phyloP scores from a whole-genome alignment of 2,329 filamentous ascomycete species.

The Knufia fluminis region DNA sequence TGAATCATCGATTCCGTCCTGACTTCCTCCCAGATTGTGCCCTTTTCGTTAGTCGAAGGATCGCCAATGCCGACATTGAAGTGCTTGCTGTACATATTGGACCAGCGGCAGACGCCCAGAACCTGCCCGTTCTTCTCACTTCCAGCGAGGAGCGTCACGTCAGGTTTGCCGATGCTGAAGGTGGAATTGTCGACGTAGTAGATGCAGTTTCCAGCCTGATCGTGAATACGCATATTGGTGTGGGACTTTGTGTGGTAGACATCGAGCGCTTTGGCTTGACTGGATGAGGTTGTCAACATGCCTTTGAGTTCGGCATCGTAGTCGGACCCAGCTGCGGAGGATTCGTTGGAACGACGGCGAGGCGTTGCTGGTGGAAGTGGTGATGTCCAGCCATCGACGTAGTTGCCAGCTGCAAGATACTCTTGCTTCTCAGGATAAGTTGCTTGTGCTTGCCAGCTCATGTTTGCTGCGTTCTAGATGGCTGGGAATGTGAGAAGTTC shows the following conservation, averaged over 20 bases:
- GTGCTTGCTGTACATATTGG: constrained; percentile 4
- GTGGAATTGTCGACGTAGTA: constrained; percentile 10
- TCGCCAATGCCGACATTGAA: constrained; percentile 4
- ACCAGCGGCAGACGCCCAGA: not conserved
- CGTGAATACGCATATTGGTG: constrained; percentile 6
- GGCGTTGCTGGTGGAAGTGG: no score
- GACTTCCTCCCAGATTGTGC: constrained; percentile 20
- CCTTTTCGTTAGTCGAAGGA: constrained; percentile 3
- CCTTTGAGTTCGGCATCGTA: constrained; percentile 1
- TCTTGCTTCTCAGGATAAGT: no score
- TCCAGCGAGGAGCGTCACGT: constrained; percentile 4
- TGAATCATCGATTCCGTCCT: constrained; percentile 6
- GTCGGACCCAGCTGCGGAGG: not conserved
- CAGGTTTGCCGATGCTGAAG: constrained; percentile 6
- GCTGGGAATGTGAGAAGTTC: no score
- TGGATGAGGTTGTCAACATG: not conserved
- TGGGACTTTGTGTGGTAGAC: constrained; percentile 10
- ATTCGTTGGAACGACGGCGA: constrained; percentile 2
- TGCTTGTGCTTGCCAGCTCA: no score
- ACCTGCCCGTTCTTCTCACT: constrained; percentile 8
- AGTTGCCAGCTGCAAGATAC: no score
- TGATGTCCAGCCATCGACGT: no score
- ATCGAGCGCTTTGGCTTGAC: not conserved
- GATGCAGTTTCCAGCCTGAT: not conserved
- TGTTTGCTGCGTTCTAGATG: no score